Evolutionary conservation across 106 monocot genomes (phyloP), one percentile per base, ranked within the genome.

Genomic region (Dendrobium officinale): DNA sequence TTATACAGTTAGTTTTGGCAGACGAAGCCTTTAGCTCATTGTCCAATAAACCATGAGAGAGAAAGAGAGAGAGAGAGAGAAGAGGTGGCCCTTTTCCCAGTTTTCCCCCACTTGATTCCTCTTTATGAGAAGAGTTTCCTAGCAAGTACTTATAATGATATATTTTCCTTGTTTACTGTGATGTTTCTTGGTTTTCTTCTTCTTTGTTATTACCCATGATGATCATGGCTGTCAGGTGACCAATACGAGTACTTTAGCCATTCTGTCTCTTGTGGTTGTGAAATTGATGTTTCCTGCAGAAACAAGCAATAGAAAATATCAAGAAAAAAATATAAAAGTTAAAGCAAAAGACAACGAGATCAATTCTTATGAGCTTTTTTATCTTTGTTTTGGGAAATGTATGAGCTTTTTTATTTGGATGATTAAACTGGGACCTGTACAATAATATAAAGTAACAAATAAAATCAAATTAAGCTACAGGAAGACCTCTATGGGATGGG

Each of bases 231-330:
- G 85, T 91, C 92, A 91, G 92, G 88, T 80, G 89, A 80, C 92
- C 92, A 95, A 82, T 92, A 95, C 58, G 90, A 84, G 84, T 95
- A 89, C 84, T 86, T 85, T 75, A 89, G 81, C 95, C 95, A 95
- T 89, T 92, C 92, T 90, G 90, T 83, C 88, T 90, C 90, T 83
- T 92, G 95, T 11, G 90, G 44, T 41, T 87, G 90, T 59, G 77
- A 75, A 64, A 90, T 84, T 78, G 90, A 84, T 83, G 86, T 44
- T 82, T 95, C 95, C 95, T 95, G 88, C 84, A 75, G 79, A 49
- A 82, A 29, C 77, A 80, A 79, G 55, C 66, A 83, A 33, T 22
- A n/a, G 9, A 31, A 70, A 70, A 15, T 70, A 70, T 5, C 31
- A 70, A 31, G 7, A 27, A 67, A 27, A 70, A 31, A 37, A 33